A percentile compares a stretch with the other conserved stretches of the same genome.
phyloP scores from a whole-genome alignment of 106 monocot genomes.

The Platanthera guangdongensis region DNA sequence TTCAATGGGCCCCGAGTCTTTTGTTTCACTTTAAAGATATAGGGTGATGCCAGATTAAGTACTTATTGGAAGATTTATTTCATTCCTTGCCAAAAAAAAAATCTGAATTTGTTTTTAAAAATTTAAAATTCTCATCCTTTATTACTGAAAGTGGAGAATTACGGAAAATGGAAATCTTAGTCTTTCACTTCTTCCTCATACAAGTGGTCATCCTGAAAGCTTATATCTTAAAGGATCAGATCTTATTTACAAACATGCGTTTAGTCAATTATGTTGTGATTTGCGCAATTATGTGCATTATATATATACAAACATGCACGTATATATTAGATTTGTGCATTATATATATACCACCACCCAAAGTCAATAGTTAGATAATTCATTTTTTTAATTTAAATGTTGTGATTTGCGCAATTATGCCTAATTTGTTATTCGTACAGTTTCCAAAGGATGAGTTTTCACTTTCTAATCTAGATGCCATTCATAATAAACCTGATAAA shows the following conservation, averaged over 20 bases:
- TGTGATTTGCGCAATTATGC: no score
- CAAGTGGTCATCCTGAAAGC: neutral
- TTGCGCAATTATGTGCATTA: no score
- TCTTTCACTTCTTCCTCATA: neutral
- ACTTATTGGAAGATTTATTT: neutral
- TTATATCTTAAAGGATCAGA: neutral
- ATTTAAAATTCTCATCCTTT: neutral
- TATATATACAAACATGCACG: no score
- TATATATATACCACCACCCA: neutral
- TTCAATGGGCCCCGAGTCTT: neutral
- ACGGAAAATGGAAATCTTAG: neutral
- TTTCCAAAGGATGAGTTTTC: no score
- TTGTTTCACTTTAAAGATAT: neutral
- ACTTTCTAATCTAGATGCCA: no score
- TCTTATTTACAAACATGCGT: neutral
- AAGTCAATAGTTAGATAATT: neutral
- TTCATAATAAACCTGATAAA: no score
- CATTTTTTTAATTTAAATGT: neutral
- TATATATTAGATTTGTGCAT: neutral
- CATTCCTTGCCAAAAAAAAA: neutral
- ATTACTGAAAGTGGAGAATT: no score
- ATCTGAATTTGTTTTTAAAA: neutral
- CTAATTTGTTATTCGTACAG: no score
- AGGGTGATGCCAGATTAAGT: neutral
- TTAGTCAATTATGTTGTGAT: neutral